These are phyloP conservation scores for Annulohypoxylon truncatum DNA, from an alignment of 2,329 filamentous ascomycete genomes.

Conservation along the genomic window DNA sequence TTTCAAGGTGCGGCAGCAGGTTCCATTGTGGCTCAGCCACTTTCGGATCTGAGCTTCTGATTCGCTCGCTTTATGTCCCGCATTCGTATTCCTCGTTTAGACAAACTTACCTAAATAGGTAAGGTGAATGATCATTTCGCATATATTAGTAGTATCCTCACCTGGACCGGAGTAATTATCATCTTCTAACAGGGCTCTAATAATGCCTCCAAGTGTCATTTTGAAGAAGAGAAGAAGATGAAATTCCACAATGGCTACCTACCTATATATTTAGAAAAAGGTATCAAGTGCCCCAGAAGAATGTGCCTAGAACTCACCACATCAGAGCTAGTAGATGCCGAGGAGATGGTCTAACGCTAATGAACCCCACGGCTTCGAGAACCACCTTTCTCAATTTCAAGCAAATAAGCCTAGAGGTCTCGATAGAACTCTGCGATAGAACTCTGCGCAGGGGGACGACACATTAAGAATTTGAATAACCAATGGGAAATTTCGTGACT, in stretches of 20 bases:
- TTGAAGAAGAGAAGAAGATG: not conserved
- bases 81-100: not conserved
- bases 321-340: not conserved
- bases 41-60: no score
- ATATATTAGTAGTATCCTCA: no score
- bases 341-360: not conserved
- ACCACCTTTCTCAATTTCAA: not conserved
- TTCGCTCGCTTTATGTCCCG: not conserved
- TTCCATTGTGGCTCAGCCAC: no score
- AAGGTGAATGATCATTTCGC: no score
- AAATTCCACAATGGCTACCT: not conserved
- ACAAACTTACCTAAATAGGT: not conserved
- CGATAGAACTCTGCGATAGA: not conserved
- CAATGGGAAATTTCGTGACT: not conserved
- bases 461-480: no score
- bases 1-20: no score
- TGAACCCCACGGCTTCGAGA: not conserved
- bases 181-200: no score
- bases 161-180: no score
- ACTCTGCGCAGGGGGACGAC: not conserved
- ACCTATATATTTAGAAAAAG: not conserved
- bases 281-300: not conserved
- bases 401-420: not conserved
- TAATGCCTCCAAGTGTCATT: not conserved
- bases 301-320: slow-evolving; percentile 5